These are phyloP conservation scores for Trichocomaceae sp. DNA, from an alignment of 2,329 filamentous ascomycete genomes.

Conservation along the genomic window DNA sequence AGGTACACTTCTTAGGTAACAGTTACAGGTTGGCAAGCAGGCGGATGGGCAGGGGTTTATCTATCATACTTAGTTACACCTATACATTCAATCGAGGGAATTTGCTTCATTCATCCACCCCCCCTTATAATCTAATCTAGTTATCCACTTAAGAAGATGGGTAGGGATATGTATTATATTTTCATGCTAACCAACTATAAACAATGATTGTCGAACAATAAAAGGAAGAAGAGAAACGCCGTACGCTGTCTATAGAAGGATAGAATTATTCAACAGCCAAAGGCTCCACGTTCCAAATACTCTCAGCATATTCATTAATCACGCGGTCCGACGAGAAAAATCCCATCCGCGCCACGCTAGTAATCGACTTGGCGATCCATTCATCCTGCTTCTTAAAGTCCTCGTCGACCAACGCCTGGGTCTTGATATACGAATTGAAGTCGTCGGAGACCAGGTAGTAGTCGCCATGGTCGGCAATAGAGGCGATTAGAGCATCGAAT, in stretches of 20 bases:
- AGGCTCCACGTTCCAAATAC: constrained; percentile 95
- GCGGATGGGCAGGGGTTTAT: neutral
- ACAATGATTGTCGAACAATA: neutral
- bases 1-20: no score
- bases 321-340: constrained; percentile 95
- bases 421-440: constrained; percentile 90
- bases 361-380: constrained; percentile 87
- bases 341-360: constrained; percentile 84
- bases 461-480: constrained; percentile 87
- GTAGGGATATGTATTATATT: neutral
- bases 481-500: constrained; percentile 76
- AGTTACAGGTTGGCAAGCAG: neutral
- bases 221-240: neutral
- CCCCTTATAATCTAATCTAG: neutral
- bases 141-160: no score
- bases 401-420: constrained; percentile 83
- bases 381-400: constrained; percentile 86
- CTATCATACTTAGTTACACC: no score
- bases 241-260: neutral
- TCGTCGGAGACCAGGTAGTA: constrained; percentile 98
- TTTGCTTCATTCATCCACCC: neutral
- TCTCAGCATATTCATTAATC: constrained; percentile 95
- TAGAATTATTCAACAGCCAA: constrained; percentile 41
- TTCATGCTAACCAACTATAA: neutral
- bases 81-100: neutral